Percentiles rank a stretch among this genome's conserved stretches.
phyloP scores from a whole-genome alignment of 768 basidiomycete genomes.

The Mycena vulgaris region DNA sequence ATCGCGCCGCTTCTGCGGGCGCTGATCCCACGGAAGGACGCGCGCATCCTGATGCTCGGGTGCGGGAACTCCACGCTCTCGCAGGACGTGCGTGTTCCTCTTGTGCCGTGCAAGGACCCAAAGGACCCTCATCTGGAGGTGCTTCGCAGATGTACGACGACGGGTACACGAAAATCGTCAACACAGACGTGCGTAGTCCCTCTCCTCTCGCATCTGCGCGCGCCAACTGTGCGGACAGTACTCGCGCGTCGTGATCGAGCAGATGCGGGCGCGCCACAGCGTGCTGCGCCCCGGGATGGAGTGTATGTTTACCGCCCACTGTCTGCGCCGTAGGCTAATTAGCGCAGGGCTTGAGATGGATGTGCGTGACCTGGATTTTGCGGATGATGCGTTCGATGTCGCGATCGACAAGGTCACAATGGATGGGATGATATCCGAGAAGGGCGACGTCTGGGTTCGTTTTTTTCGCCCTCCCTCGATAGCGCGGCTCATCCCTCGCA shows the following conservation, averaged over 20 bases:
- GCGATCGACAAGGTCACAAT: constrained; percentile 94
- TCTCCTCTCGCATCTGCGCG: background rate
- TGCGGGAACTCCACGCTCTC: constrained; percentile 89
- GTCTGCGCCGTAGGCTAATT: too few relatives aligned
- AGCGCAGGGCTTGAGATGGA: constrained; percentile 88
- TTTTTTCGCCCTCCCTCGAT: background rate
- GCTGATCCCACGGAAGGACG: constrained; percentile 72
- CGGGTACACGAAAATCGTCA: constrained; percentile 85
- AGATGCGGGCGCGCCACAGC: constrained; percentile 74
- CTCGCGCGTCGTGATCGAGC: constrained; percentile 80
- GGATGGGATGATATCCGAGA: constrained; percentile 91
- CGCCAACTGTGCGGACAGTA: constrained; percentile 63
- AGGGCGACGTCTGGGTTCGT: constrained; percentile 86
- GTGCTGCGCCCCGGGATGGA: constrained; percentile 74
- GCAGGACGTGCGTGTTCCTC: constrained; percentile 69
- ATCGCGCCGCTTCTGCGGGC: constrained; percentile 73
- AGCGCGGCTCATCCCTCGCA: constrained; percentile 43
- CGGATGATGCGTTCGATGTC: constrained; percentile 76
- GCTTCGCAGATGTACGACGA: constrained; percentile 91
- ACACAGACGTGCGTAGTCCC: constrained; percentile 73
- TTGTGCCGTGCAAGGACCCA: too few relatives aligned
- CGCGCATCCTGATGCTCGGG: constrained; percentile 83
- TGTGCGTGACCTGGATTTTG: constrained; percentile 77
- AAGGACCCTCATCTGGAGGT: background rate
- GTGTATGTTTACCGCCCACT: constrained; percentile 57